Base-by-base conservation (phyloP, 2,329 filamentous ascomycete species). In the Xenosphaeropsis pyriputrescens region DNA sequence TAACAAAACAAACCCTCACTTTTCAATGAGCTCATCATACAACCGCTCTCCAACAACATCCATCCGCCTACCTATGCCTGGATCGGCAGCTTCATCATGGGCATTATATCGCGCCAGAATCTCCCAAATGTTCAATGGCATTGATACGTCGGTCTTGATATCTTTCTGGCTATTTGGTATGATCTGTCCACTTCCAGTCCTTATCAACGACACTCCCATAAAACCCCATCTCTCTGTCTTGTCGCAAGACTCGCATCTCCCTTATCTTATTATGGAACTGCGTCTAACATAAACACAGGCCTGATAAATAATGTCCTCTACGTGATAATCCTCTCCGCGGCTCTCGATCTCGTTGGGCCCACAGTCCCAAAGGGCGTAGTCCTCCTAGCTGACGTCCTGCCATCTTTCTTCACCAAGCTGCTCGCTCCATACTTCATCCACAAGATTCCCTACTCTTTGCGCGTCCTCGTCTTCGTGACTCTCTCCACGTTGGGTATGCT, bases 241-340 rank as follows among this genome's bases (percentile, higher is more conserved):
- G 22, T 16, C 12, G 7, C 16, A 13, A 35, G 15, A 33, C 29
- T 29, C 29, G n/a, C 29, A 15, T 7, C 30, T 3, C 14, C 5
- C 2, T n/a, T 15, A 15, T 11, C 4, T 32, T 32, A 5, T 11
- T 32, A 15, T 6, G 12, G 5, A 17, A 17, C 13, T 8, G 12
- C 34, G 8, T 6, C 8, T 26, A 11, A 26, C 22, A 29, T n/a
- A 15, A n/a, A 33, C 36, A n/a, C 34, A 89, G 85, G 85, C 37
- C 64, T 91, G 14, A 91, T 96, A 56, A 96, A 98, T 61, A 96
- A 96, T 63, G 85, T 96, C 48, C 81, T 95, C 61, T 96, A 95
- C 60, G 89, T 96, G 39, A 84, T 96, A 57, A 91, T 96, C 55
- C 80, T 98, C 51, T 93, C 86, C 19, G 84, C 91, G 29, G 91